Evolutionary conservation across 2,329 filamentous ascomycete species (phyloP).

Genomic region (Lachnellula subtilissima): DNA sequence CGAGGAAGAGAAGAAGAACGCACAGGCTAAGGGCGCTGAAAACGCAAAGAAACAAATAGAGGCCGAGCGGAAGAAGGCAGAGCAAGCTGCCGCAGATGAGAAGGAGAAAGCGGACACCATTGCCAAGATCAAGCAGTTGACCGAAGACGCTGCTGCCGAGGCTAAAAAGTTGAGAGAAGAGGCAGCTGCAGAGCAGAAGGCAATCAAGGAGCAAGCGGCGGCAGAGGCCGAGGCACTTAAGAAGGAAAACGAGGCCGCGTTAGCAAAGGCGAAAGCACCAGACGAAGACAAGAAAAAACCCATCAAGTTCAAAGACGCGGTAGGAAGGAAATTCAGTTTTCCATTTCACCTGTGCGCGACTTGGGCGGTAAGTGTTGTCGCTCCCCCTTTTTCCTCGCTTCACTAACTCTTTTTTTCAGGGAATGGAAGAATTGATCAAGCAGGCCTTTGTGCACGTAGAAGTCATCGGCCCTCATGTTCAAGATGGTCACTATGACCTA

Average conservation of each 20-base stretch:
- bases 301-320: conserved; percentile 71
- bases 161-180: conserved; percentile 9
- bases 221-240: conserved; percentile 1
- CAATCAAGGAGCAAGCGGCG: conserved; percentile 6
- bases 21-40: conserved; percentile 11
- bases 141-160: conserved; percentile 6
- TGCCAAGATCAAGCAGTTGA: conserved; percentile 5
- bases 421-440: conserved; percentile 81
- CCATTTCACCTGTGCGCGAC: conserved; percentile 79
- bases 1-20: conserved; percentile 11
- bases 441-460: conserved; percentile 80
- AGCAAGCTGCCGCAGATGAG: conserved; percentile 6
- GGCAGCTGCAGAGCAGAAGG: conserved; percentile 5
- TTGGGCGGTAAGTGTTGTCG: conserved; percentile 60
- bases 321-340: conserved; percentile 89
- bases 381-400: conserved; percentile 5
- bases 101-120: conserved; percentile 1
- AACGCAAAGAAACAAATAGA: conserved; percentile 10
- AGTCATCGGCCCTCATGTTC: conserved; percentile 68
- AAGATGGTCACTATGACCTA: conserved; percentile 74
- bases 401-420: conserved; percentile 43
- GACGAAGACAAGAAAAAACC: conserved; percentile 9
- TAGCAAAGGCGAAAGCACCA: neutral
- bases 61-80: conserved; percentile 9
- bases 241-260: conserved; percentile 1